phyloP scores from a whole-genome alignment of 306 rosid species.

The Canavalia ensiformis region DNA sequence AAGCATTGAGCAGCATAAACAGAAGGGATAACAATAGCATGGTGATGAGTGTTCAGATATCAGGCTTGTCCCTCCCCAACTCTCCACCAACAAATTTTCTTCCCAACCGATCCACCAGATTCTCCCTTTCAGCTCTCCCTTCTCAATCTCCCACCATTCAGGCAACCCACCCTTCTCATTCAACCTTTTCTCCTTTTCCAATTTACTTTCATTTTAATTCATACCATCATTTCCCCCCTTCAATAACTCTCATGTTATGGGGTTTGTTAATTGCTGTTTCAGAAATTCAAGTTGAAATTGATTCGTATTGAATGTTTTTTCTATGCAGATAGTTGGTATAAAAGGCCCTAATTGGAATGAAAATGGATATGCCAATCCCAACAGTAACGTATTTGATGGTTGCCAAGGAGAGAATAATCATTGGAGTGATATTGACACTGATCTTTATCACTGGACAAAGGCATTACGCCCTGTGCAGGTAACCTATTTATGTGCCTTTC shows the following conservation, averaged over 20 bases:
- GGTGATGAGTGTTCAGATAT: slow-evolving; percentile 63
- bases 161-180: slow-evolving; percentile 47
- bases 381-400: slow-evolving; percentile 39
- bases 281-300: neutral
- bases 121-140: slow-evolving; percentile 55
- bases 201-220: slow-evolving; percentile 13
- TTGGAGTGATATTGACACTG: slow-evolving; percentile 78
- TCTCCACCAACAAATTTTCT: slow-evolving; percentile 39
- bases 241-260: neutral
- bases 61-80: slow-evolving; percentile 60
- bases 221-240: neutral
- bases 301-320: neutral
- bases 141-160: slow-evolving; percentile 70
- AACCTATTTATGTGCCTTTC: slow-evolving; percentile 55
- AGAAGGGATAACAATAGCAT: neutral
- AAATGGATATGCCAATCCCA: slow-evolving; percentile 50
- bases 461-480: slow-evolving; percentile 92
- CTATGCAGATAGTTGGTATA: slow-evolving; percentile 82
- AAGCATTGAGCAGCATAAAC: neutral
- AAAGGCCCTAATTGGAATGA: slow-evolving; percentile 56
- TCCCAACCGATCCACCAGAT: slow-evolving; percentile 52
- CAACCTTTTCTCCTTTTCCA: slow-evolving; percentile 1
- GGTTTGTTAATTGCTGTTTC: slow-evolving; percentile 21
- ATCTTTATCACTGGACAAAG: slow-evolving; percentile 92
- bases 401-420: slow-evolving; percentile 51